These are phyloP conservation scores for Sporothrix inflata DNA, from an alignment of 2,329 filamentous ascomycete species.

Conservation along the genomic window DNA sequence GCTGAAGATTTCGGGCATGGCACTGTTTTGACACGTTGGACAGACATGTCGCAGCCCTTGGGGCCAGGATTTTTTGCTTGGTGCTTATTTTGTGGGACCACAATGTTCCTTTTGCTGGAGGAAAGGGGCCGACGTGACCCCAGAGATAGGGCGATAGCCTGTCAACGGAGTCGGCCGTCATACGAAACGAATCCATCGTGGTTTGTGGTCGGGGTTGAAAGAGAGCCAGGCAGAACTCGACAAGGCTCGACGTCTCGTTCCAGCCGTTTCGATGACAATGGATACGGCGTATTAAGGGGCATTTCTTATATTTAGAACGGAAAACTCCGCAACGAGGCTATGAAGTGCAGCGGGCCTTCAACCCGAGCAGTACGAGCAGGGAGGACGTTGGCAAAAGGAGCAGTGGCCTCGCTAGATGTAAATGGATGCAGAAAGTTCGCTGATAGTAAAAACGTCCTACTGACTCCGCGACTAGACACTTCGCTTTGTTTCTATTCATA, in stretches of 20 bases:
- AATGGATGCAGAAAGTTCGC: too few relatives aligned
- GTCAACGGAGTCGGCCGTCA: not conserved
- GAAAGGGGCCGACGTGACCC: not conserved
- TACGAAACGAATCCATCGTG: not conserved
- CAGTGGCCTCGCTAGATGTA: not conserved
- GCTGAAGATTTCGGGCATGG: not conserved
- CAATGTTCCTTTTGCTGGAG: not conserved
- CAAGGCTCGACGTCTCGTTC: not conserved
- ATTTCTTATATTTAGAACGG: not conserved
- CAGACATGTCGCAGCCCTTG: not conserved
- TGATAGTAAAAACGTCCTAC: too few relatives aligned
- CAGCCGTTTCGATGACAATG: not conserved
- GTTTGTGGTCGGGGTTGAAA: not conserved
- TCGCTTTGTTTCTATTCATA: not conserved
- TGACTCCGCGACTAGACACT: not conserved
- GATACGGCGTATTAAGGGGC: not conserved
- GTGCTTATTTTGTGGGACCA: conserved; percentile 7
- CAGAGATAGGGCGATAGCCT: not conserved
- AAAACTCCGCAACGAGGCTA: not conserved
- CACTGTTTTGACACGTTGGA: not conserved
- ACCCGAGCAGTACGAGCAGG: not conserved
- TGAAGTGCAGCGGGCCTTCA: not conserved
- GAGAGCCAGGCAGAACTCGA: not conserved
- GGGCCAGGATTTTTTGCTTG: not conserved
- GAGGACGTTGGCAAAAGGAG: not conserved